phyloP scores from a whole-genome alignment of 805 yeast species.

The Helenozyma rhizophorensis region DNA sequence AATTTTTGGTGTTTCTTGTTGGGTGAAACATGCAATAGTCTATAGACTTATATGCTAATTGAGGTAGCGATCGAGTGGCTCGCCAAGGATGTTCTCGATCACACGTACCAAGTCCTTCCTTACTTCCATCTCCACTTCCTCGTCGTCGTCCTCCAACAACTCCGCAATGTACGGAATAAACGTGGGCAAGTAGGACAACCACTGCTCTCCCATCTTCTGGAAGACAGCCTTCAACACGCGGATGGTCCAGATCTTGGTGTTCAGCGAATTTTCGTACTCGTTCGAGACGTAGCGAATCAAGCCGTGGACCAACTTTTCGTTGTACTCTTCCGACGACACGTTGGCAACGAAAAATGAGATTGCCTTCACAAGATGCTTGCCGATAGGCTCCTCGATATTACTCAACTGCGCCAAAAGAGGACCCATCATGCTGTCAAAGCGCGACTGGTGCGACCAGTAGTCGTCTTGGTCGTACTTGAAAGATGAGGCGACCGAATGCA shows the following conservation, averaged over 20 bases:
- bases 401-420: constrained; percentile 63
- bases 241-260: constrained; percentile 80
- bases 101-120: constrained; percentile 87
- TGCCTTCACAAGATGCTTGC: constrained; percentile 76
- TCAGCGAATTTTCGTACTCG: constrained; percentile 48
- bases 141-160: constrained; percentile 92
- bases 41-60: too few species aligned
- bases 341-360: constrained; percentile 69
- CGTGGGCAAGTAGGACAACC: constrained; percentile 89
- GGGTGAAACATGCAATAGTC: too few species aligned
- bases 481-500: constrained; percentile 71
- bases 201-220: constrained; percentile 89
- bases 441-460: constrained; percentile 85
- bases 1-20: too few species aligned
- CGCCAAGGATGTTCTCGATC: constrained; percentile 89
- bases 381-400: constrained; percentile 67
- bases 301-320: constrained; percentile 54
- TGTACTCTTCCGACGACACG: constrained; percentile 64
- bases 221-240: constrained; percentile 75
- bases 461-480: constrained; percentile 90
- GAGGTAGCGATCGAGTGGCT: constrained; percentile 82
- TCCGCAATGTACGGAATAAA: constrained; percentile 95
- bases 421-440: constrained; percentile 69
- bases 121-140: constrained; percentile 85
- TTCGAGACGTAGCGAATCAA: constrained; percentile 35